These are phyloP conservation scores for Achaetomium macrosporum DNA, from an alignment of 2,329 filamentous ascomycete species.

Conservation along the genomic window DNA sequence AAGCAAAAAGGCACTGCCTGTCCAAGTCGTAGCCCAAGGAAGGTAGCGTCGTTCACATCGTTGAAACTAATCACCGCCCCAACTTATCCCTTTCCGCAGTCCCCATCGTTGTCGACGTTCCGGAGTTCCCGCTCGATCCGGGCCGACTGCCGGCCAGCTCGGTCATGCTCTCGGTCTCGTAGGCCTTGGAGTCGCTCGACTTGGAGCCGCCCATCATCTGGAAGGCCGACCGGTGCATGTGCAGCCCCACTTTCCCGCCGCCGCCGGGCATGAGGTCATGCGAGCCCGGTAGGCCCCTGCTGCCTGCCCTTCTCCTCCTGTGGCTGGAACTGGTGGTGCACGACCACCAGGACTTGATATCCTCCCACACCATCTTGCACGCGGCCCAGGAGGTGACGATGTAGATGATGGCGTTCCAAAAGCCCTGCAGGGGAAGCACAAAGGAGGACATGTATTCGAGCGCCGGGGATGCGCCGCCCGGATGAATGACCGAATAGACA, in stretches of 20 bases:
- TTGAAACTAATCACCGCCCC: neutral
- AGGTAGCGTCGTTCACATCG: neutral
- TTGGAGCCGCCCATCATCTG: constrained; percentile 27
- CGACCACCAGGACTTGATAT: constrained; percentile 26
- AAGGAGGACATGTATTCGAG: constrained; percentile 67
- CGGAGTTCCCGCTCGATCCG: constrained; percentile 27
- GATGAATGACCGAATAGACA: constrained; percentile 61
- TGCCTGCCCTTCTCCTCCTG: constrained; percentile 12
- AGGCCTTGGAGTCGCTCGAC: constrained; percentile 30
- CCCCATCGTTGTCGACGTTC: constrained; percentile 7
- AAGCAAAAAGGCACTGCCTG: neutral
- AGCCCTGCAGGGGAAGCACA: constrained; percentile 74
- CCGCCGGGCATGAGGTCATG: constrained; percentile 22
- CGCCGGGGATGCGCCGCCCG: constrained; percentile 44
- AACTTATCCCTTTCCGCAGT: neutral
- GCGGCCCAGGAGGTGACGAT: constrained; percentile 61
- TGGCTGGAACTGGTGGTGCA: neutral
- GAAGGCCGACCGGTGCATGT: constrained; percentile 25
- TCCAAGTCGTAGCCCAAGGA: neutral
- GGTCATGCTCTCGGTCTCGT: constrained; percentile 47
- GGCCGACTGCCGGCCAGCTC: constrained; percentile 38
- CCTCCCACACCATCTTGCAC: constrained; percentile 44
- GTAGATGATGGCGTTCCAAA: constrained; percentile 81
- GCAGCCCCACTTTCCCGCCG: neutral
- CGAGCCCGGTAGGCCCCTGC: constrained; percentile 14